Conservation (phyloP, 441 rosid species). For the Daphne laureola region DNA sequence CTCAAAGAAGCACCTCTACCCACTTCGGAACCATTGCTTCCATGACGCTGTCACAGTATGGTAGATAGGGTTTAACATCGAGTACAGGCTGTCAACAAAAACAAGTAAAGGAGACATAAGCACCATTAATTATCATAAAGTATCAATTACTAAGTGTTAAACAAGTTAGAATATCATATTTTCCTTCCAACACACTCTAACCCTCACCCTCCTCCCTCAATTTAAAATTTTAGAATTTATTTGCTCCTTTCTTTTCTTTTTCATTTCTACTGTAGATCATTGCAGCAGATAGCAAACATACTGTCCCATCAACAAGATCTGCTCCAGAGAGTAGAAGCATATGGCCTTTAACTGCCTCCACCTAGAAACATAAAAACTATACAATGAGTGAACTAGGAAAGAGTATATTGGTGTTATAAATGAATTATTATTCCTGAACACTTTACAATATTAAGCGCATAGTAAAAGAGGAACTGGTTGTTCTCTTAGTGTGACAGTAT, state of each 20-base stretch:
- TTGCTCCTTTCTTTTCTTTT: no score
- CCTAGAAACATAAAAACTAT: slow-evolving; percentile 27
- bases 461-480: no score
- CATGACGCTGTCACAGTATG: slow-evolving; percentile 71
- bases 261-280: neutral
- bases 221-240: no score
- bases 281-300: slow-evolving; percentile 27
- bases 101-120: slow-evolving; percentile 3
- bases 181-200: no score
- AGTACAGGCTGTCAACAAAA: slow-evolving; percentile 59
- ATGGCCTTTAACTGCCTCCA: slow-evolving; percentile 65
- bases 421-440: no score
- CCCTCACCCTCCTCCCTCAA: no score
- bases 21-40: slow-evolving; percentile 71
- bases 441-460: no score
- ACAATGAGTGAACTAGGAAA: neutral
- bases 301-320: slow-evolving; percentile 92
- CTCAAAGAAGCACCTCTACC: slow-evolving; percentile 48
- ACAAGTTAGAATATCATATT: no score
- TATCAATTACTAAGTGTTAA: no score
- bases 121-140: no score
- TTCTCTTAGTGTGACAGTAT: no score
- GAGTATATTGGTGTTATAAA: no score
- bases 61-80: slow-evolving; percentile 84
- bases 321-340: slow-evolving; percentile 77